Conservation (phyloP, 192 early-diverging fungal species). For the Lobosporangium transversale region DNA sequence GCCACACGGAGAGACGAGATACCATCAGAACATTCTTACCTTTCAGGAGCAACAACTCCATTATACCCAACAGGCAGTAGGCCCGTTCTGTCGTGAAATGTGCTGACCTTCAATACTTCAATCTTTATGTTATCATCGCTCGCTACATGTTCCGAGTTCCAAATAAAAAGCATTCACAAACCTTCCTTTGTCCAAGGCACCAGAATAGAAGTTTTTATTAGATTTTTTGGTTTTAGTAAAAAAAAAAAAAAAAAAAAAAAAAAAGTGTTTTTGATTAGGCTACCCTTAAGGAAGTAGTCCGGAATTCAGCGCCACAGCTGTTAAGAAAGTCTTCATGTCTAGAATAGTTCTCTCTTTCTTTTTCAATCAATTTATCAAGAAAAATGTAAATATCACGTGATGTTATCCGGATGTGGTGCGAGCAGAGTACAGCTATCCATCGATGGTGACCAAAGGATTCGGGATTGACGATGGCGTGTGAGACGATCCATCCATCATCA, state of each 20-base stretch:
- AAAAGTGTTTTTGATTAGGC: too few species aligned
- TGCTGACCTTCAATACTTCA: constrained; percentile 3
- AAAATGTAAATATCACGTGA: constrained; percentile 49
- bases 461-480: too few species aligned
- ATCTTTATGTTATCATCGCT: background rate
- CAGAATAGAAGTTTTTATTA: too few species aligned
- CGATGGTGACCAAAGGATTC: too few species aligned
- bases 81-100: constrained; percentile 19
- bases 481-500: constrained; percentile 2
- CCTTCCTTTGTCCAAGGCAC: too few species aligned
- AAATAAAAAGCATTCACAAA: too few species aligned
- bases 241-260: too few species aligned
- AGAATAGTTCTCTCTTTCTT: constrained; percentile 35
- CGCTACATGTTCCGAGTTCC: too few species aligned
- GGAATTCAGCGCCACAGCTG: background rate
- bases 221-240: too few species aligned
- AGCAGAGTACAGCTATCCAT: background rate
- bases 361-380: constrained; percentile 39
- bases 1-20: constrained; percentile 33
- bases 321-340: background rate
- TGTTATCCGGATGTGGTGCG: background rate
- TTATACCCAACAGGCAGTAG: constrained; percentile 30
- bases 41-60: constrained; percentile 47
- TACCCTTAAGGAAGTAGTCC: background rate
- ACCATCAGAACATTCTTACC: constrained; percentile 9